Base-by-base conservation (phyloP, 2,329 filamentous ascomycete genomes). In the Cyphellophora attinorum region DNA sequence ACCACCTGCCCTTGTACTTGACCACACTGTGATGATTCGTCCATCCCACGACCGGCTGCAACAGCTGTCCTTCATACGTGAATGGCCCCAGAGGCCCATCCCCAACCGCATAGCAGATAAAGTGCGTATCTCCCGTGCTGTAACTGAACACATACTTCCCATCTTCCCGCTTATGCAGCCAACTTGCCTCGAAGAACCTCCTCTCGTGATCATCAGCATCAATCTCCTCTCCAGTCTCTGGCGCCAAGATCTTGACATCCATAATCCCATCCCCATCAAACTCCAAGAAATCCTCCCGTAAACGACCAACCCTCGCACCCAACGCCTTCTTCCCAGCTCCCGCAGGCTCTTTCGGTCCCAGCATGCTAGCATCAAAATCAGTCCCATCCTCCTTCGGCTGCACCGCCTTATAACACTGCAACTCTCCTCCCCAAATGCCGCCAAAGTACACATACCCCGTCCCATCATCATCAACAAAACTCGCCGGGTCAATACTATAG, bases 1-100 rank as follows among this genome's bases (percentile, higher is more conserved):
- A 86, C 74, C 81, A 85, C 44, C 68, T 72, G 3, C 71, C 78
- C 57, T 74, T 55, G 51, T 81, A 84, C 63, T 85, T 79, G 6
- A 79, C 79, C 46, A 88, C 79, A 3, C 76, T 82, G 55, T 86
- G 82, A 59, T 86, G 82, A 35, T 82, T 88, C 28, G 82, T 86
- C 82, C 82, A 88, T 1, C 82, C 81, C 16, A 81, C 56, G 4
- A 88, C 82, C 0, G 81, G 82, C 63, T 85, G 80, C 31, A 88
- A 55, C 35, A 88, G 79, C 30, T 74, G 62, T 0, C 82, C 81
- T 0, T 65, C 69, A 42, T 85, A 86, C 1, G 74, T 81, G 48
- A 86, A 86, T 0, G 82, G 81, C 0, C 82, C 81, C 8, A 74
- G 58, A 1, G 82, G 81, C 38, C 59, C 76, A 4, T 72, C 62